These are phyloP conservation scores for Gossypium mustelinum DNA, from an alignment of 345 rosid genomes.

Conservation along the genomic window DNA sequence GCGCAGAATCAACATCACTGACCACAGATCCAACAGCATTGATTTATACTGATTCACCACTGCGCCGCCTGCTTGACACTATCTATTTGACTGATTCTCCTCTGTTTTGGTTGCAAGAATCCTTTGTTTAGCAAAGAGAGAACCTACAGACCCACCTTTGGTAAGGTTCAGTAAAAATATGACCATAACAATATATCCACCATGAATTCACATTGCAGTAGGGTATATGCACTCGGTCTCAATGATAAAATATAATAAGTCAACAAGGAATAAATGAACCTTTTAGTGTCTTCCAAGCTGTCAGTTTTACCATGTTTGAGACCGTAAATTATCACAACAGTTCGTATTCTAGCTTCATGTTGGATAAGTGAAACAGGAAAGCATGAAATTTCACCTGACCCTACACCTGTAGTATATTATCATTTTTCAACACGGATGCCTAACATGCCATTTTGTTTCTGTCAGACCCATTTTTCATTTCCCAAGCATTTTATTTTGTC, in stretches of 20 bases:
- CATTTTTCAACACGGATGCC: not conserved
- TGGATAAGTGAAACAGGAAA: slow-evolving; percentile 18
- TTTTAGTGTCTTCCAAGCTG: slow-evolving; percentile 23
- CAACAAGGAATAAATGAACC: slow-evolving; percentile 25
- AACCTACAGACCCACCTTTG: slow-evolving; percentile 19
- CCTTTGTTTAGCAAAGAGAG: slow-evolving; percentile 9
- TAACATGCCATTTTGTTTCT: slow-evolving; percentile 20
- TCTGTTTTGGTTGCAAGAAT: slow-evolving; percentile 17
- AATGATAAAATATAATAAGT: not conserved
- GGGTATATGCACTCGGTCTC: not conserved
- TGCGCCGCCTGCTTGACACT: slow-evolving; percentile 23
- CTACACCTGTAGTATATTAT: slow-evolving; percentile 4
- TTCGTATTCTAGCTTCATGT: slow-evolving; percentile 31
- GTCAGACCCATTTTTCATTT: slow-evolving; percentile 10
- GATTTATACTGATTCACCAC: slow-evolving; percentile 5
- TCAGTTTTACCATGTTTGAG: slow-evolving; percentile 24
- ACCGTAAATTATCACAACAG: slow-evolving; percentile 16
- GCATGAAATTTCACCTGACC: slow-evolving; percentile 24
- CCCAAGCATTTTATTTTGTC: slow-evolving; percentile 2
- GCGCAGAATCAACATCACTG: slow-evolving; percentile 13
- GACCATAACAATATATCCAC: slow-evolving; percentile 20
- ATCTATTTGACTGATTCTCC: not conserved
- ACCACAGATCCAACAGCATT: slow-evolving; percentile 14
- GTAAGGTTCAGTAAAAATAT: slow-evolving; percentile 7
- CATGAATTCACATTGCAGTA: slow-evolving; percentile 6